Conservation (phyloP, 192 early-diverging fungal genomes). For the Chytriomyces sp. region DNA sequence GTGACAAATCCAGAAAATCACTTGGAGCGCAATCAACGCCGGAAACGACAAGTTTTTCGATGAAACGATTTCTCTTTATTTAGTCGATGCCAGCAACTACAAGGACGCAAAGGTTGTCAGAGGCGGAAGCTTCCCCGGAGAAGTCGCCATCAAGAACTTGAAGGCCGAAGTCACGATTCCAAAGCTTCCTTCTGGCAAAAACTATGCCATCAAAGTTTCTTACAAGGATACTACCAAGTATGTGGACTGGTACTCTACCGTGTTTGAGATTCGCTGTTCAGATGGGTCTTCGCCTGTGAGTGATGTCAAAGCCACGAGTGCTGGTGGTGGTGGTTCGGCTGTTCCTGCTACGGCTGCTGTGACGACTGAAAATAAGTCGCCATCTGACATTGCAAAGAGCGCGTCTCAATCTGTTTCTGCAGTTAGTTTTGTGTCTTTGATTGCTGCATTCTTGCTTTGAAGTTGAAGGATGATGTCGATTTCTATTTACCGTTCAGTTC, state of each 20-base stretch:
- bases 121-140: too few species aligned
- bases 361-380: not conserved
- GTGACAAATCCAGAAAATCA: too few species aligned
- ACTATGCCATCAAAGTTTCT: not conserved
- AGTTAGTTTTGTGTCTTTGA: not conserved
- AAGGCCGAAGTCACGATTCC: too few species aligned
- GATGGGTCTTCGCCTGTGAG: not conserved
- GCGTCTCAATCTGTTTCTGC: not conserved
- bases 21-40: too few species aligned
- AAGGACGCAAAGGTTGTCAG: too few species aligned
- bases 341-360: not conserved
- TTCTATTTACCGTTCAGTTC: too few species aligned
- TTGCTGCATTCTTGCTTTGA: not conserved
- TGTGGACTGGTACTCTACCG: not conserved
- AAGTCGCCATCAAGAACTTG: too few species aligned
- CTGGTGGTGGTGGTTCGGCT: not conserved
- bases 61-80: too few species aligned
- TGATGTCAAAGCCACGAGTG: not conserved
- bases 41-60: too few species aligned
- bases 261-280: not conserved
- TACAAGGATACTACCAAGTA: not conserved
- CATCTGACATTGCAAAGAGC: not conserved
- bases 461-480: too few species aligned
- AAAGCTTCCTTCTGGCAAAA: not conserved
- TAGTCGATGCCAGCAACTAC: too few species aligned